Base-by-base conservation (phyloP, 192 early-diverging fungal genomes). In the Phycomyces blakesleeanus region DNA sequence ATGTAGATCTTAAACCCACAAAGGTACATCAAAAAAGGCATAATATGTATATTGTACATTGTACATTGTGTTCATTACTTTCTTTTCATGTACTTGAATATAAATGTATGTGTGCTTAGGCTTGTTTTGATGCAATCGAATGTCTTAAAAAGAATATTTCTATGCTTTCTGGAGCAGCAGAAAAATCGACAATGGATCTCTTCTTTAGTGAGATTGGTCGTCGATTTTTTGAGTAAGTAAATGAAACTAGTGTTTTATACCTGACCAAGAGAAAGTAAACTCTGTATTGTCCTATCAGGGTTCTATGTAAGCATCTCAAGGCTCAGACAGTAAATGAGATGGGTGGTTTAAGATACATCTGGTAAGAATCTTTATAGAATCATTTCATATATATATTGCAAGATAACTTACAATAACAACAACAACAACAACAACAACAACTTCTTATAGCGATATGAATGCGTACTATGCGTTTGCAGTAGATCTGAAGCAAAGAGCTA, bases 291-390 rank as follows among this genome's bases (percentile, higher is more conserved):
- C 29, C 9, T 47, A 47, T 15, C 74, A 92, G 90, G 52, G 78
- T 89, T 53, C 83, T 98, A 37, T 77, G 85, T 57, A 92, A 95
- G 55, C 89, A 96, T 74, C 74, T 98, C 26, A 89, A 89, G 55
- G 73, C 83, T 56, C 89, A 86, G 60, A 87, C 86, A 37, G 86
- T 98, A 27, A 91, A 84, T 21, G 86, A 88, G 50, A 76, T 85
- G 6, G 96, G 96, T 10, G 94, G 93, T 0, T 90, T 95, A 65
- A 93, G 94, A 73, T 84, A 97, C 24, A 95, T 97, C 51, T 77
- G 79, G 86, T 88, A 60, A 58, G 44, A 7, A 7, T 7, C 29
- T 34, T 34, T n/a, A n/a, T n/a, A n/a, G n/a, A n/a, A n/a, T n/a
- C n/a, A n/a, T n/a, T n/a, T n/a, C n/a, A n/a, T n/a, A n/a, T n/a